Evolutionary conservation across 1,284 basidiomycete genomes (phyloP).

Genomic region (Irpex sp.): DNA sequence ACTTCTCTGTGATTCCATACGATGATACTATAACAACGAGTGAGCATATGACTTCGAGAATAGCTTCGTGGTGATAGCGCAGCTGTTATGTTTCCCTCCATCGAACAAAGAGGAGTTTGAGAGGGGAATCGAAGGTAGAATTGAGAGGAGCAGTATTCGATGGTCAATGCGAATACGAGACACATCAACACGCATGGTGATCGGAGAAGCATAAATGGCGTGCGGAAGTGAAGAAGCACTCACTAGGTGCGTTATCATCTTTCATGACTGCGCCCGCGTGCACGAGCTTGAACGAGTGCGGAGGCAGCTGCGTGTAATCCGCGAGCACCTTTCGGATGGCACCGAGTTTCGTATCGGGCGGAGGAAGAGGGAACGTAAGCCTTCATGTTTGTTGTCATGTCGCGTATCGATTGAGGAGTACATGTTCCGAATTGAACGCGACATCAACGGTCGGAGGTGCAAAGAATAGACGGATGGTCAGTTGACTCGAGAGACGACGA

Average conservation of each 20-base stretch:
- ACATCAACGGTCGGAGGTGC: not conserved
- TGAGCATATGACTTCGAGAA: constrained; percentile 11
- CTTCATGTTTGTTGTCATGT: constrained; percentile 23
- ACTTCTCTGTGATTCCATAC: constrained; percentile 57
- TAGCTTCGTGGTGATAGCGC: not conserved
- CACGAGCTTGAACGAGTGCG: constrained; percentile 70
- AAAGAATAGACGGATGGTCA: constrained; percentile 3
- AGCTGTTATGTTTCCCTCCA: not conserved
- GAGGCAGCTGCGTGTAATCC: constrained; percentile 60
- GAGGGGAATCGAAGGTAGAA: not conserved
- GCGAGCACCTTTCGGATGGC: constrained; percentile 54
- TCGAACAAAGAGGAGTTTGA: not conserved
- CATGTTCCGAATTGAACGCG: not conserved
- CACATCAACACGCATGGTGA: constrained; percentile 12
- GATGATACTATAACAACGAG: constrained; percentile 46
- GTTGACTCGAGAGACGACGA: constrained; percentile 11
- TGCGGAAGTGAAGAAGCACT: constrained; percentile 26
- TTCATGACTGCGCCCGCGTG: constrained; percentile 78
- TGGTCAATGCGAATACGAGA: constrained; percentile 3
- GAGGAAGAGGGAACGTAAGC: constrained; percentile 56
- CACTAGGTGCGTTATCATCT: constrained; percentile 66
- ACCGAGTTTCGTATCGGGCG: constrained; percentile 49
- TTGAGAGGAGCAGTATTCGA: not conserved
- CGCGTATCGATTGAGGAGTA: not conserved
- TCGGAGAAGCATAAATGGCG: constrained; percentile 8